Conservation (phyloP, 2,329 filamentous ascomycete species). For the Alternaria viburni region DNA sequence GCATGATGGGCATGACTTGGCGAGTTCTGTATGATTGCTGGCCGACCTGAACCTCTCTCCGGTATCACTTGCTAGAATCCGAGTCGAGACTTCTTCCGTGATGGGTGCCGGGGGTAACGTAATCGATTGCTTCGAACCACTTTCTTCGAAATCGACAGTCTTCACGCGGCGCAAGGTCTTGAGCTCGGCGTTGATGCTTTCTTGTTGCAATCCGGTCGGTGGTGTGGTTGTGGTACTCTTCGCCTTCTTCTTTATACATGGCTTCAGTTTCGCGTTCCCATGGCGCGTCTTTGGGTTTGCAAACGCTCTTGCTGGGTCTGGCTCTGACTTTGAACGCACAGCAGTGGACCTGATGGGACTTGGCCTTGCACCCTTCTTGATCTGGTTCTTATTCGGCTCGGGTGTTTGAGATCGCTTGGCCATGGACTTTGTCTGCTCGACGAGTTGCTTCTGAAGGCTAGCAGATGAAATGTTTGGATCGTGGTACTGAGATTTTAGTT, state of each 20-base stretch:
- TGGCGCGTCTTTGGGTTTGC: neutral
- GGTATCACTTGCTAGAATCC: neutral
- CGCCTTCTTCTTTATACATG: conserved; percentile 35
- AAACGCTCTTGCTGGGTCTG: neutral
- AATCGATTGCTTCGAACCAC: conserved; percentile 2
- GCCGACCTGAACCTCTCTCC: neutral
- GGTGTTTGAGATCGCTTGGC: neutral
- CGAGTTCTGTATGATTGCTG: neutral
- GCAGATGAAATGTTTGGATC: conserved; percentile 12
- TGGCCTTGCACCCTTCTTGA: conserved; percentile 8
- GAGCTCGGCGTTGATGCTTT: neutral
- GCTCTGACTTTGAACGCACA: conserved; percentile 6
- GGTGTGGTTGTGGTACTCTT: conserved; percentile 30
- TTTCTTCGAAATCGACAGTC: conserved; percentile 39
- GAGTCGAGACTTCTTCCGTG: neutral
- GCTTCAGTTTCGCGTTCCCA: conserved; percentile 25
- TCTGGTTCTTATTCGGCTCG: neutral
- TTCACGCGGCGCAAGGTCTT: conserved; percentile 32
- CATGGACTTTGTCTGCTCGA: conserved; percentile 10
- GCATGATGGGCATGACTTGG: conserved; percentile 2
- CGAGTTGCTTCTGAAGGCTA: conserved; percentile 16
- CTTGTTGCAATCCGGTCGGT: conserved; percentile 1
- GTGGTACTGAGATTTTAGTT: conserved; percentile 10
- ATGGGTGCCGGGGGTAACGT: conserved; percentile 3
- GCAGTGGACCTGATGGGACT: neutral